Evolutionary conservation across 768 basidiomycete genomes (phyloP), one percentile per base, ranked within the genome.

Genomic region (Leucocoprinus leucothites): DNA sequence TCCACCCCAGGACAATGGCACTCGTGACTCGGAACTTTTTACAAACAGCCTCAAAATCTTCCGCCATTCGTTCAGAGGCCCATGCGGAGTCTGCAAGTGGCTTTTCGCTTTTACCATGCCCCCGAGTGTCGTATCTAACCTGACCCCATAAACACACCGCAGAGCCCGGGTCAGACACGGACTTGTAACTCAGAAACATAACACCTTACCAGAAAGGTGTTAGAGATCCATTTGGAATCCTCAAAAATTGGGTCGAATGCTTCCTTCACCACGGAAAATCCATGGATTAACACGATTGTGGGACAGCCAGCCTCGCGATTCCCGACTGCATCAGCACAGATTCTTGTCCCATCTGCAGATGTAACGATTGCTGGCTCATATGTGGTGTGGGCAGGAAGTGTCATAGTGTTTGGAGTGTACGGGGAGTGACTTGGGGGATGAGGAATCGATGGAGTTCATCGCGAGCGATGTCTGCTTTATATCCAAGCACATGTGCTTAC

Each of bases 271-370:
- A 68, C 61, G 6, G 62, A 61, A 46, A 72, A 64, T 3, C 74
- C 74, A 51, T 71, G 74, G 9, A 73, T 65, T 57, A 73, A 70
- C 42, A 75, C 65, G 38, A 75, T 43, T n/a, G 64, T 59, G 19
- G 67, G 70, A 44, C 31, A 5, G 11, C 31, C 31, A 11, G 31
- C 31, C 6, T 5, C 31, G 6, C 31, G 31, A 31, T 11, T 31
- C 11, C 31, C 31, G 11, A 31, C 11, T 11, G 31, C 31, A 31
- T 31, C 31, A 11, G 31, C 31, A 31, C 31, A 31, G 11, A 31
- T 31, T 5, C 11, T 31, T 5, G 31, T 31, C 11, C 31, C 31
- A 11, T 31, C 31, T 5, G 31, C 31, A 11, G 31, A 31, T 31
- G 5, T 31, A 5, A 31, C 11, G 31, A 31, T 31, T 11, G 31